Base-by-base conservation (phyloP, 495 filamentous ascomycete species). In the Trichoderma virens region DNA sequence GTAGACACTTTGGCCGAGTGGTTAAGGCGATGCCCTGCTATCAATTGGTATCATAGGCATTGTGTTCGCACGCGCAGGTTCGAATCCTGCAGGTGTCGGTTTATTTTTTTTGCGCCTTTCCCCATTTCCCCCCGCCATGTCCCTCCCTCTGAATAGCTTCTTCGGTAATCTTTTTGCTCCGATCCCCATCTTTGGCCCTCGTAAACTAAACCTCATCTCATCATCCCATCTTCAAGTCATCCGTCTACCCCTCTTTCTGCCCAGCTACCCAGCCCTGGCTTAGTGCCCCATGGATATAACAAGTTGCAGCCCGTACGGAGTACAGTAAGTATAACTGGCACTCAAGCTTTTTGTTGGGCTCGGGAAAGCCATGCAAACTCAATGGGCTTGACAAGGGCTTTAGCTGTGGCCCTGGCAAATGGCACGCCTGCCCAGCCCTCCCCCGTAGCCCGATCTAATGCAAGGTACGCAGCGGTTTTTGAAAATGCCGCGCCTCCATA, bases 71-170 rank as follows among this genome's bases (percentile, higher is more conserved):
- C 66, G 66, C 66, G 66, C 65, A 68, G 66, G 66, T 68, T 68
- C 66, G 63, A 68, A 68, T 68, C 66, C 66, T 68, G 66, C 66
- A 68, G 63, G 65, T 66, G 66, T 68, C 66, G 66, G 60, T 39
- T 38, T 8, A 56, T 32, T 59, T 59, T 68, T 65, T 5, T 5
- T 20, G 4, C 9, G 6, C 59, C 6, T 6, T 59, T 62, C 62
- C 8, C 43, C 60, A 32, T 38, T 62, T 47, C 38, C 32, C 35
- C 51, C 9, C 51, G 11, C 16, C 8, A 18, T 20, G 5, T 2
- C 18, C 18, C 18, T 45, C 14, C 41, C 41, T 6, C 18, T 45
- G 5, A 4, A 4, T 35, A 35, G 5, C 32, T 5, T 35, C 41
- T 45, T n/a, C n/a, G n/a, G n/a, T n/a, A n/a, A n/a, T n/a, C n/a